Evolutionary conservation across 805 yeast species (phyloP), one percentile per base, ranked within the genome.

Genomic region (Candida corydali): DNA sequence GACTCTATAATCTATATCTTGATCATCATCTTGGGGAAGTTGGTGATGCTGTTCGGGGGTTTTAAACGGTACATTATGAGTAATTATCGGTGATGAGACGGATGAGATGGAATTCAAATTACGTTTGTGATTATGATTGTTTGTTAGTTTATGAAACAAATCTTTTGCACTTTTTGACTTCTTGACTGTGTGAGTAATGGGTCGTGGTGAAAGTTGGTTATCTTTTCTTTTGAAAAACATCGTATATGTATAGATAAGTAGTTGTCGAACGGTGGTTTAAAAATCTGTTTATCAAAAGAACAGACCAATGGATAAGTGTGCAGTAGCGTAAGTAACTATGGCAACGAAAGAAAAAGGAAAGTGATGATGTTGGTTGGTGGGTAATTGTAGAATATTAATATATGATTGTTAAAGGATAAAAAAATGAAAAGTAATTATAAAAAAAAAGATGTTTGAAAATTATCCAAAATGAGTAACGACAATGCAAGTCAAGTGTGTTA

Each of bases 151-250:
- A 17, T 12, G 17, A 11, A 33, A 33, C 14, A 33, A 18, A 33
- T 33, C 36, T 17, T 33, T 33, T 17, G 36, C 36, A 33, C 36
- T 33, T 26, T 24, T 33, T 17, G 36, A 33, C 19, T 33, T 33
- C 18, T 26, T 33, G 8, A 33, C 24, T n/a, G 34, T 16, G 5
- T 17, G 28, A 24, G 8, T 20, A 5, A n/a, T 5, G 5, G 28
- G 28, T 5, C 17, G 14, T 8, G 23, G n/a, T 28, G 30, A 16
- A 23, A 9, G 8, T 8, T 15, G n/a, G 16, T n/a, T 8, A 14
- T 18, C 16, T 10, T 28, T 29, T 10, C 15, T 29, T 24, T 35
- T 27, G 38, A 35, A 35, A 24, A 35, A 35, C 38, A 35, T 35
- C 10, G 17, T 26, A 26, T n/a, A 5, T 26, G 10, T 14, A 3